phyloP scores from a whole-genome alignment of 257 asterid genomes.

The Lycium ferocissimum region DNA sequence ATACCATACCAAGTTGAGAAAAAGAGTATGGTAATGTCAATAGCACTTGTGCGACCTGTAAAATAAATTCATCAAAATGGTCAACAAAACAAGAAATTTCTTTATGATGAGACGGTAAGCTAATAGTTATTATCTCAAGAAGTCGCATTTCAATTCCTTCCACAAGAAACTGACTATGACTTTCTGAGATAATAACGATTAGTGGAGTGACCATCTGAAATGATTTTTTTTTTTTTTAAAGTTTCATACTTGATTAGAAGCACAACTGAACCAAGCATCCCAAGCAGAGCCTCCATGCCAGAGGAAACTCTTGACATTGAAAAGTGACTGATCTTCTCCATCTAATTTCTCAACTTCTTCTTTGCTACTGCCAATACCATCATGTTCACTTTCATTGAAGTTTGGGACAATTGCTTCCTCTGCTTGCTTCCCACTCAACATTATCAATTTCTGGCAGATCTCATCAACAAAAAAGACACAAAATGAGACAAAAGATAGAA shows the following conservation, averaged over 20 bases:
- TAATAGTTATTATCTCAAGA: background rate
- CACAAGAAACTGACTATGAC: too few relatives aligned
- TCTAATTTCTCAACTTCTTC: slow-evolving; percentile 47
- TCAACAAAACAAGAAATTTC: background rate
- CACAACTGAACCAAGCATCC: slow-evolving; percentile 99
- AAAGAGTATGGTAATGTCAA: slow-evolving; percentile 91
- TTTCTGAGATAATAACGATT: too few relatives aligned
- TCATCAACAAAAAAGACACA: slow-evolving; percentile 26
- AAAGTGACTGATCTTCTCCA: slow-evolving; percentile 58
- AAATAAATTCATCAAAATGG: background rate
- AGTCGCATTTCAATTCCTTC: too few relatives aligned
- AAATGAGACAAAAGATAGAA: slow-evolving; percentile 42
- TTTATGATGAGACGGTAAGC: too few relatives aligned
- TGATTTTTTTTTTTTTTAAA: background rate
- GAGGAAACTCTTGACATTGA: slow-evolving; percentile 67
- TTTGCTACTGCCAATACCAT: slow-evolving; percentile 35
- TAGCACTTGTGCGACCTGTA: slow-evolving; percentile 93
- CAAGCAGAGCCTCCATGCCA: slow-evolving; percentile 99
- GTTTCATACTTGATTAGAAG: slow-evolving; percentile 84
- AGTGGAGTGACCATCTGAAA: too few relatives aligned
- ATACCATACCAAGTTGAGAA: slow-evolving; percentile 89
- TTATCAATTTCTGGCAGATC: slow-evolving; percentile 41
- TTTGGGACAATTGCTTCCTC: slow-evolving; percentile 90
- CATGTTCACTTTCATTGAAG: slow-evolving; percentile 60
- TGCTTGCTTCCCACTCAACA: slow-evolving; percentile 84